These are phyloP conservation scores for Suillus clintonianus DNA, from an alignment of 768 basidiomycete genomes.

Conservation along the genomic window DNA sequence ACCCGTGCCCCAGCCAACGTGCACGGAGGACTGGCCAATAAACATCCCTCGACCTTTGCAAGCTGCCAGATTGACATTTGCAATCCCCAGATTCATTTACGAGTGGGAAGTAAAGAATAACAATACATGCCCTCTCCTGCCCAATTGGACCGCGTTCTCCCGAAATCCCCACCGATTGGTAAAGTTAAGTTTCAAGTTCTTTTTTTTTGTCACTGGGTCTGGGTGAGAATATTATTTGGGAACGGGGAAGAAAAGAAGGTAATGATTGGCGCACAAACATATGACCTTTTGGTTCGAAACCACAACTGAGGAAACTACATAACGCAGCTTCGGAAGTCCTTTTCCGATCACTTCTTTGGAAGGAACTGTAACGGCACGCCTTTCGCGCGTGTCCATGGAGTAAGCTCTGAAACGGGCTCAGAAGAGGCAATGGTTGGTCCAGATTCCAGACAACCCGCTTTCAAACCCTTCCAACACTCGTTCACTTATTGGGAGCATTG, in stretches of 20 bases:
- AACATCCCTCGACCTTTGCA: not conserved
- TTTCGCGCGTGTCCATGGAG: not conserved
- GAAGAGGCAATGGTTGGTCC: not conserved
- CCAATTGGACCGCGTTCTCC: not conserved
- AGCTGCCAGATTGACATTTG: not conserved
- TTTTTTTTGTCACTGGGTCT: not conserved
- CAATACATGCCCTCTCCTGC: not conserved
- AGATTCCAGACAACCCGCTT: not conserved
- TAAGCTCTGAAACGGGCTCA: not conserved
- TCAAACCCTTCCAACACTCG: not conserved
- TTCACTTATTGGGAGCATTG: not conserved
- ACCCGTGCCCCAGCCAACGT: not conserved
- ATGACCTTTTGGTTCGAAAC: not conserved
- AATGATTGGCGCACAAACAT: not conserved
- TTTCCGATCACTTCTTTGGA: not conserved
- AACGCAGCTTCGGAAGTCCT: not conserved
- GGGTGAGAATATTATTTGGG: not conserved
- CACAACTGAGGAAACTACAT: not conserved
- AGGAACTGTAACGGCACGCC: not conserved
- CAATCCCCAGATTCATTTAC: not conserved
- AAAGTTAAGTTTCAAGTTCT: constrained; percentile 1
- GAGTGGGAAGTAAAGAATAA: not conserved
- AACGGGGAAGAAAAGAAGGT: not conserved
- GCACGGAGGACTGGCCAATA: not conserved
- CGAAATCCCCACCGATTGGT: not conserved